A percentile compares a stretch with the other conserved stretches of the same genome.
These are phyloP conservation scores for Aspergillus sclerotiicarbonarius DNA, from an alignment of 495 filamentous ascomycete species.

Conservation along the genomic window DNA sequence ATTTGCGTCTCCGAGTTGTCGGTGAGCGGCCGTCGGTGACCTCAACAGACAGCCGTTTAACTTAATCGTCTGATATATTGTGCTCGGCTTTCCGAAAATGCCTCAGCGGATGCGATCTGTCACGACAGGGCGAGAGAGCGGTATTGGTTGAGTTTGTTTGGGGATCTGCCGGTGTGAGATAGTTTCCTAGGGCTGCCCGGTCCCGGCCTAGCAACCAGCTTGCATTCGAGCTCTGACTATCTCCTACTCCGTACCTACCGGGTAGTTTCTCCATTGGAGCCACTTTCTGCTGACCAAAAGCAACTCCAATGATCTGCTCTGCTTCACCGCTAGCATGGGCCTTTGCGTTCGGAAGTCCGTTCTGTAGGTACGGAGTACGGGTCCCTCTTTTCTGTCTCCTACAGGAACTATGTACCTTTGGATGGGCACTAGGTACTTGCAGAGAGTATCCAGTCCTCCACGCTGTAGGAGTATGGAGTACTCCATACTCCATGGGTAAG, in stretches of 20 bases:
- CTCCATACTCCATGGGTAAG: too few relatives aligned
- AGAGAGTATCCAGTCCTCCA: too few relatives aligned
- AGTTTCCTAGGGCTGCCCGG: background rate
- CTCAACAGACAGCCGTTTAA: conserved; percentile 7
- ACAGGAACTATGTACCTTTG: too few relatives aligned
- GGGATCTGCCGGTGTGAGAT: background rate
- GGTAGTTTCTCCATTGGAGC: background rate
- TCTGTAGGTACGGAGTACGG: background rate
- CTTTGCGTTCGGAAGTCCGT: background rate
- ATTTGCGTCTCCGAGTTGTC: background rate
- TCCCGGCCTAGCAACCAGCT: background rate
- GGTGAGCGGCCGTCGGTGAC: background rate
- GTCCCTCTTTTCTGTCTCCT: too few relatives aligned
- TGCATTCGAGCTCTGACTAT: background rate
- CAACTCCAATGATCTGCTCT: background rate
- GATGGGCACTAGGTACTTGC: too few relatives aligned
- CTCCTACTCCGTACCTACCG: background rate
- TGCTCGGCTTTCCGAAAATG: background rate
- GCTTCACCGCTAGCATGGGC: background rate
- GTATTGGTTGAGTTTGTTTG: background rate
- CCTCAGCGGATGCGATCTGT: background rate
- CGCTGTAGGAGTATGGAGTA: too few relatives aligned
- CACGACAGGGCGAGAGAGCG: conserved; percentile 4
- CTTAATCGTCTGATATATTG: conserved; percentile 7
- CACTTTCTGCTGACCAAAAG: background rate